Percentiles rank a stretch among this genome's conserved stretches.
These are phyloP conservation scores for Aegilops sharonensis DNA, from an alignment of 176 grass and related monocot genomes.

Conservation along the genomic window DNA sequence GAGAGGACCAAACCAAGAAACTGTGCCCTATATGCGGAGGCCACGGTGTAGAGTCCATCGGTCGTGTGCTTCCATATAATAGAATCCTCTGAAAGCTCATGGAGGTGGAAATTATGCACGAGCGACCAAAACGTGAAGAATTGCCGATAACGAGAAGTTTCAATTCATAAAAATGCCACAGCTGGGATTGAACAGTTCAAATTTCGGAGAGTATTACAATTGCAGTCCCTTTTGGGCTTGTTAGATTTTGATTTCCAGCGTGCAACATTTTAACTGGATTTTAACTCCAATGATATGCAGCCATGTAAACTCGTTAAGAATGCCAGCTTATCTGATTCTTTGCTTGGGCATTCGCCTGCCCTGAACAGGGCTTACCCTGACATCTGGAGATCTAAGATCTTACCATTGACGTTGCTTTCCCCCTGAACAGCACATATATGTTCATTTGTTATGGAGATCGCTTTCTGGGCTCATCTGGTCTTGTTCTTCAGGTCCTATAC, in stretches of 20 bases:
- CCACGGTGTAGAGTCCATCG: no score
- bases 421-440: slow-evolving; percentile 30
- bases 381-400: slow-evolving; percentile 18
- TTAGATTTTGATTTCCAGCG: not conserved
- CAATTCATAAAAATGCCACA: not conserved
- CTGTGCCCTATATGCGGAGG: no score
- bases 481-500: slow-evolving; percentile 23
- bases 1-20: no score
- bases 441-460: slow-evolving; percentile 30
- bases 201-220: not conserved
- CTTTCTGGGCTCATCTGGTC: slow-evolving; percentile 32
- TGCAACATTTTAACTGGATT: not conserved
- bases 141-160: not conserved
- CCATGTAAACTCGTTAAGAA: not conserved
- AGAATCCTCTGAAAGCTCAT: no score
- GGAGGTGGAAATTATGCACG: no score
- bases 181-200: not conserved
- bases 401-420: slow-evolving; percentile 30
- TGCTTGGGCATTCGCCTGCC: slow-evolving; percentile 23
- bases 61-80: no score
- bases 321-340: slow-evolving; percentile 31
- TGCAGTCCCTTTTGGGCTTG: not conserved
- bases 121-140: no score
- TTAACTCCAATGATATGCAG: not conserved
- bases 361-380: not conserved